phyloP scores from a whole-genome alignment of 768 basidiomycete genomes.

The Podaxis sp. region DNA sequence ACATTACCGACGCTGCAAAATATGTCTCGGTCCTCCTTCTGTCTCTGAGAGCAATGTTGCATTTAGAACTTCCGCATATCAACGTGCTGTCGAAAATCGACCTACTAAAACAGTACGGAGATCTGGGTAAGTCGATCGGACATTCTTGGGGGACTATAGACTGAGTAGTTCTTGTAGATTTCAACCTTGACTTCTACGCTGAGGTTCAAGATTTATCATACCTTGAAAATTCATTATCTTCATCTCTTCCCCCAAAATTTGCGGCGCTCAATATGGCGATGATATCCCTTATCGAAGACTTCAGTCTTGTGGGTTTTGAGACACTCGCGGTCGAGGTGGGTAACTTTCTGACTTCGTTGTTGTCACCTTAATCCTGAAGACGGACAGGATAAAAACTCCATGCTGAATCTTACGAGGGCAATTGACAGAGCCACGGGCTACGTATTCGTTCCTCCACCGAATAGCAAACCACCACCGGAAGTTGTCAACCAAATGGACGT shows the following conservation, averaged over 20 bases:
- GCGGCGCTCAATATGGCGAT: slow-evolving; percentile 84
- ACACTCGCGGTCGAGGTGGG: slow-evolving; percentile 91
- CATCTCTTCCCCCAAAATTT: slow-evolving; percentile 62
- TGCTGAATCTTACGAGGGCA: slow-evolving; percentile 80
- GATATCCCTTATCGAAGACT: slow-evolving; percentile 93
- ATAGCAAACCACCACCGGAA: slow-evolving; percentile 31
- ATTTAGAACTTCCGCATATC: slow-evolving; percentile 95
- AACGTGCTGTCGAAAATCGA: slow-evolving; percentile 98
- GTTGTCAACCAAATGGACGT: slow-evolving; percentile 31
- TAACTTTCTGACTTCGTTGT: background rate
- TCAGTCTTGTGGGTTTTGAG: slow-evolving; percentile 90
- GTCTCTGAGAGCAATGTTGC: slow-evolving; percentile 95
- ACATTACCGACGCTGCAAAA: slow-evolving; percentile 94
- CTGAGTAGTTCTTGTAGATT: slow-evolving; percentile 51
- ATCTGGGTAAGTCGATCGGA: slow-evolving; percentile 63
- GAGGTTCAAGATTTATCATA: slow-evolving; percentile 96
- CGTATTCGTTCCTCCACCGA: slow-evolving; percentile 67
- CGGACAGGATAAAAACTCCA: slow-evolving; percentile 87
- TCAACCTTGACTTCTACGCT: slow-evolving; percentile 97
- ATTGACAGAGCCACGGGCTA: slow-evolving; percentile 94
- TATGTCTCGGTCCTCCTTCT: slow-evolving; percentile 91
- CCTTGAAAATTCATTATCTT: slow-evolving; percentile 70
- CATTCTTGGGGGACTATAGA: background rate
- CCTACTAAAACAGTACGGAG: slow-evolving; percentile 85
- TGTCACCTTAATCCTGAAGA: background rate